These are phyloP conservation scores for Alternaria gansuensis DNA, from an alignment of 2,329 filamentous ascomycete genomes.

Conservation along the genomic window DNA sequence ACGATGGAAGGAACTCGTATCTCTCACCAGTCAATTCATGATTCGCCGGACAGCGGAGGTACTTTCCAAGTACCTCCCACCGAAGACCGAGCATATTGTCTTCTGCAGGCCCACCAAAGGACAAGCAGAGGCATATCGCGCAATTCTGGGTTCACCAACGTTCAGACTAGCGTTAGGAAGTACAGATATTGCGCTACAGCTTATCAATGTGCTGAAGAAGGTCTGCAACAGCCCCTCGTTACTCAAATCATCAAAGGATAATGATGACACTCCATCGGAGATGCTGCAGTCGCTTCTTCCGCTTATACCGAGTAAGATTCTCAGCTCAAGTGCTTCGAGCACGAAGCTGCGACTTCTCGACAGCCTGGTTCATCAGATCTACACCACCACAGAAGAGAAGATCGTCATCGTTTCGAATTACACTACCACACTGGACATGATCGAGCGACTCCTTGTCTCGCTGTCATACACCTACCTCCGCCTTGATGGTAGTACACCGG, in stretches of 20 bases:
- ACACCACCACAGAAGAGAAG: constrained; percentile 70
- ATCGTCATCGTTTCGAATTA: constrained; percentile 80
- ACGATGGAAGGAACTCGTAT: constrained; percentile 67
- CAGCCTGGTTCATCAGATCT: constrained; percentile 68
- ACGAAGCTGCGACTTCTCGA: constrained; percentile 74
- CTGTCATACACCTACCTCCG: constrained; percentile 71
- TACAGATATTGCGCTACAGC: constrained; percentile 69
- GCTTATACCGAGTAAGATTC: constrained; percentile 64
- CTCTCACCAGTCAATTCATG: constrained; percentile 70
- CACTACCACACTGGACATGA: constrained; percentile 74
- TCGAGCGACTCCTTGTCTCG: constrained; percentile 68
- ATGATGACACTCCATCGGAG: constrained; percentile 59
- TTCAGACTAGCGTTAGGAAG: constrained; percentile 70
- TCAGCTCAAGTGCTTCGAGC: constrained; percentile 67
- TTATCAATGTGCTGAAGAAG: constrained; percentile 78
- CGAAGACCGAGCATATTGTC: constrained; percentile 73
- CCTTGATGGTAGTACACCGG: constrained; percentile 72
- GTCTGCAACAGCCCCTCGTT: constrained; percentile 75
- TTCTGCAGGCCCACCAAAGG: constrained; percentile 70
- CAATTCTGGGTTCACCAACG: constrained; percentile 70
- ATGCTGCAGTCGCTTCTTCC: constrained; percentile 57
- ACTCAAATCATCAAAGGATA: constrained; percentile 62
- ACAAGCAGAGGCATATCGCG: constrained; percentile 69
- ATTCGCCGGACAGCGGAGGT: constrained; percentile 72
- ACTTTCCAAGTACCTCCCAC: constrained; percentile 70